Conservation (phyloP, 2,329 filamentous ascomycete genomes). For the Aspergillus quadricinctus region DNA sequence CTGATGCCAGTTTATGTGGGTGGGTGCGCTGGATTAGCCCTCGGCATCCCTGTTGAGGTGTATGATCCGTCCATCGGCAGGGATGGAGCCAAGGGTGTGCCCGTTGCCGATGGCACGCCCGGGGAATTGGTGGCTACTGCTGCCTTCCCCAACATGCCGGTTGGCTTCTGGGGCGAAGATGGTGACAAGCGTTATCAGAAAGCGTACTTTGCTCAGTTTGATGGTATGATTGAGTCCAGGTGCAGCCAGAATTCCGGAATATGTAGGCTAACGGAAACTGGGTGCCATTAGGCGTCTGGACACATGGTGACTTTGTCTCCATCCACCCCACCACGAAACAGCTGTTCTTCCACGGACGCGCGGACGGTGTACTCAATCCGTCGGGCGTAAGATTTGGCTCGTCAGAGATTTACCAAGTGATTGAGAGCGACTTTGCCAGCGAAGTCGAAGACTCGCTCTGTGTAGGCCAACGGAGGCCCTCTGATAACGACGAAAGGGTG, state of each 20-base stretch:
- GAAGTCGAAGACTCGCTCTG: constrained; percentile 67
- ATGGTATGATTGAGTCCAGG: not conserved
- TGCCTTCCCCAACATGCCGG: constrained; percentile 73
- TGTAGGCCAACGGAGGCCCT: constrained; percentile 67
- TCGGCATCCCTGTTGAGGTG: constrained; percentile 53
- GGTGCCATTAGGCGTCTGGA: constrained; percentile 58
- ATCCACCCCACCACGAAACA: constrained; percentile 59
- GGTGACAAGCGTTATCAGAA: constrained; percentile 52
- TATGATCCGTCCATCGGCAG: constrained; percentile 48
- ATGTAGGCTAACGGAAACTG: too few species aligned
- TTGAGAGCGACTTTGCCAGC: constrained; percentile 32
- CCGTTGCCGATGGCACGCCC: constrained; percentile 59
- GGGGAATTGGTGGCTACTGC: constrained; percentile 70
- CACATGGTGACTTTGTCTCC: constrained; percentile 75
- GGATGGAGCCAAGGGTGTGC: constrained; percentile 37
- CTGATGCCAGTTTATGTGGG: constrained; percentile 61
- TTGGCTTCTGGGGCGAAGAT: constrained; percentile 54
- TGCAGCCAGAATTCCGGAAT: too few species aligned
- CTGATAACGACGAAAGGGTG: constrained; percentile 55
- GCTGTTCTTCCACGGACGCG: too few species aligned
- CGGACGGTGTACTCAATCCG: constrained; percentile 74
- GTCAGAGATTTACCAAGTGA: constrained; percentile 72
- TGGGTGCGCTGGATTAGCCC: constrained; percentile 49
- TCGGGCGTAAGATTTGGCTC: constrained; percentile 74
- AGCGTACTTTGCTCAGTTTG: constrained; percentile 22